Conservation (phyloP, 176 grass and related monocot genomes). For the Raddia guianensis region DNA sequence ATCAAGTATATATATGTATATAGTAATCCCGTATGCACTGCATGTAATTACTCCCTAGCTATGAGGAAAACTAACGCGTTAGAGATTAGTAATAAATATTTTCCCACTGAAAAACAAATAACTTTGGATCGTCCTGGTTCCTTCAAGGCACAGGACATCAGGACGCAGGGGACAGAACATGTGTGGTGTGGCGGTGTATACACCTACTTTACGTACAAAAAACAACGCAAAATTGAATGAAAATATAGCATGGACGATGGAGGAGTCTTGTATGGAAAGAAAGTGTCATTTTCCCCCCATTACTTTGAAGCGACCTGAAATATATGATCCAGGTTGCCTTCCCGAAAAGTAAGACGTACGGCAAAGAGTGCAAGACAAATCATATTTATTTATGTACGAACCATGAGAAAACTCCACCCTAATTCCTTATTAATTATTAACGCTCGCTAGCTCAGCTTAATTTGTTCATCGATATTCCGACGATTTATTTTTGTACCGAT, state of each 20-base stretch:
- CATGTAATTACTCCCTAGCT: background rate
- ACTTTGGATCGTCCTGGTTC: background rate
- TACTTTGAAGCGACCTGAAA: conserved; percentile 24
- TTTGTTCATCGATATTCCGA: too few relatives aligned
- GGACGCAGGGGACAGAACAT: background rate
- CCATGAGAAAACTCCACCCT: background rate
- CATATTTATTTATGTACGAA: background rate
- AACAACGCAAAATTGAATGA: background rate
- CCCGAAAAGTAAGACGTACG: background rate
- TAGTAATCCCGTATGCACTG: background rate
- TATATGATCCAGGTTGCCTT: background rate
- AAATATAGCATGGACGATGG: background rate
- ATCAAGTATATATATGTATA: too few relatives aligned
- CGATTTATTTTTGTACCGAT: background rate
- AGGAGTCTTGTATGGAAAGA: background rate
- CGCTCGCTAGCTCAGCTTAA: too few relatives aligned
- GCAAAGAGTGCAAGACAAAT: background rate
- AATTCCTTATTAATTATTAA: background rate
- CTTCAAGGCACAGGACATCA: background rate
- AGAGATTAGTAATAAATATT: background rate
- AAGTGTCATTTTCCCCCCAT: background rate
- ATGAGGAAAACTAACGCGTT: background rate
- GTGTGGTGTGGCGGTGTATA: background rate
- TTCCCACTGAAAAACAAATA: background rate
- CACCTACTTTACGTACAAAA: background rate